Evolutionary conservation across 2,329 filamentous ascomycete genomes (phyloP).

Genomic region (Curvularia eragrostidis): DNA sequence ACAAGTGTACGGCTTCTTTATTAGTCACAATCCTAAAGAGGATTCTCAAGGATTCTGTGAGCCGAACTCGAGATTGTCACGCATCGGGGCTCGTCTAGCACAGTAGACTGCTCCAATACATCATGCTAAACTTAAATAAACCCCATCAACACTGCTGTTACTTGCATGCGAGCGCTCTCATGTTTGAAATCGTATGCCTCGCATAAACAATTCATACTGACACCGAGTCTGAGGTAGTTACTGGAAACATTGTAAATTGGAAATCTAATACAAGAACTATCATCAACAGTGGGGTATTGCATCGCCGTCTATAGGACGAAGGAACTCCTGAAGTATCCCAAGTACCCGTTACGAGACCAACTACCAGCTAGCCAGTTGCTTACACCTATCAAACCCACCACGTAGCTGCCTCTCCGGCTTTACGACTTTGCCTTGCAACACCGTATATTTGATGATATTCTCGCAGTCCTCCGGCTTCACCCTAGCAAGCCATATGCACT

Average conservation of each 20-base stretch:
- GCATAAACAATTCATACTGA: background rate
- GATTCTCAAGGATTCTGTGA: background rate
- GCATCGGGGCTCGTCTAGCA: background rate
- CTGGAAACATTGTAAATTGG: background rate
- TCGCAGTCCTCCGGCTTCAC: constrained; percentile 89
- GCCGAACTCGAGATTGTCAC: background rate
- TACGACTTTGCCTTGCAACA: constrained; percentile 91
- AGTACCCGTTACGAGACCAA: background rate
- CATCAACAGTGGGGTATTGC: background rate
- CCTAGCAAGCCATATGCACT: constrained; percentile 92
- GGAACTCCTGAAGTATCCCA: background rate
- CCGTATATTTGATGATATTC: constrained; percentile 86
- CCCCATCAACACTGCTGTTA: background rate
- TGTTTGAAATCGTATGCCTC: background rate
- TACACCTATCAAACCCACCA: constrained; percentile 86
- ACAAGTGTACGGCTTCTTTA: background rate
- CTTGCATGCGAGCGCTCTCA: background rate
- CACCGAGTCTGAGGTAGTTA: background rate
- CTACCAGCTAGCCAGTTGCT: constrained; percentile 86
- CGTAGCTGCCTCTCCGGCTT: constrained; percentile 86
- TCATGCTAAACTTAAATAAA: background rate
- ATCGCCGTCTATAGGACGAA: background rate
- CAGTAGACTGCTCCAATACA: background rate
- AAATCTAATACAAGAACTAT: background rate
- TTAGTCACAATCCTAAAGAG: background rate